These are phyloP conservation scores for Bryoglossum gracile DNA, from an alignment of 495 filamentous ascomycete species.

Conservation along the genomic window DNA sequence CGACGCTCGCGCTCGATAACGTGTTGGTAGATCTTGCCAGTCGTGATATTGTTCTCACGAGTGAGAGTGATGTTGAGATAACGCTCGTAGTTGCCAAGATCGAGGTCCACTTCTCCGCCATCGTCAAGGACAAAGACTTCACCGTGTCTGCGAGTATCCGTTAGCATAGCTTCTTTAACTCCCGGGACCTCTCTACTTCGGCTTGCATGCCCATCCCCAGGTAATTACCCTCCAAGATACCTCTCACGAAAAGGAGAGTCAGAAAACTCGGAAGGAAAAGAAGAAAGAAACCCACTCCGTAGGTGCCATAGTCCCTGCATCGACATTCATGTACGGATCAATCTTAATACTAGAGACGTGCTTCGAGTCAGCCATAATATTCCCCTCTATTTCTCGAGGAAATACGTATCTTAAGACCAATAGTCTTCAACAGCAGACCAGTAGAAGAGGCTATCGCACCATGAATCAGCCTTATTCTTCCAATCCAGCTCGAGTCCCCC, in stretches of 20 bases:
- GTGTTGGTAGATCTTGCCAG: constrained; percentile 87
- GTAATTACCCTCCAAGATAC: too few relatives aligned
- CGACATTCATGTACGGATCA: constrained; percentile 79
- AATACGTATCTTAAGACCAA: constrained; percentile 45
- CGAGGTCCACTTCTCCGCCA: constrained; percentile 80
- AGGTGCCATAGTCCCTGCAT: constrained; percentile 69
- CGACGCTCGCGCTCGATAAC: constrained; percentile 57
- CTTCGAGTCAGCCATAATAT: constrained; percentile 35
- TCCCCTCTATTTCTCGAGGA: constrained; percentile 27
- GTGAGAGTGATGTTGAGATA: constrained; percentile 62
- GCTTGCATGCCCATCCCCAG: too few relatives aligned
- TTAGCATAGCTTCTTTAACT: too few relatives aligned
- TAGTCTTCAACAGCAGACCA: constrained; percentile 80
- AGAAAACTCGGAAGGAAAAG: too few relatives aligned
- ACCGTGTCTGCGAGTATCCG: constrained; percentile 26
- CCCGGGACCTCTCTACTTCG: too few relatives aligned
- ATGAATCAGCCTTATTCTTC: constrained; percentile 14
- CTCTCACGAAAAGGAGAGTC: too few relatives aligned
- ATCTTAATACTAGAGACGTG: constrained; percentile 54
- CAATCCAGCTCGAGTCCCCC: too few relatives aligned
- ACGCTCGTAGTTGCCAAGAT: constrained; percentile 94
- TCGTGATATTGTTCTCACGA: constrained; percentile 85
- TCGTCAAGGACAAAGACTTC: constrained; percentile 44
- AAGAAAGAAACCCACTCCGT: constrained; percentile 66
- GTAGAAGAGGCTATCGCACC: constrained; percentile 48